These are phyloP conservation scores for Pelargonium citronellum DNA, from an alignment of 441 rosid genomes.

Conservation along the genomic window DNA sequence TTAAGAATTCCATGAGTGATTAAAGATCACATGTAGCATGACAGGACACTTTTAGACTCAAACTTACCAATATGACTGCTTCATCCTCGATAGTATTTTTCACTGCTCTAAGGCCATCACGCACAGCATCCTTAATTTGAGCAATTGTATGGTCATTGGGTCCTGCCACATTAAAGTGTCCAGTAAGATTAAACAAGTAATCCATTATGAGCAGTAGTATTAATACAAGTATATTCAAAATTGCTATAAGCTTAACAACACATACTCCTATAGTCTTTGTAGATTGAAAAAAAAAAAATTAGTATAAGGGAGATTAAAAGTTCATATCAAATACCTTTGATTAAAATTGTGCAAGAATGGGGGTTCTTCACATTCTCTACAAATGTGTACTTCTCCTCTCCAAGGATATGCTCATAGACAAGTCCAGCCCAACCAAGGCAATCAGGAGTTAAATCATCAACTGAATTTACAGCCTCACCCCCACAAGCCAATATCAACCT, in stretches of 20 bases:
- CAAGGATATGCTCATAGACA: slow-evolving; percentile 83
- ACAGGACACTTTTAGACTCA: not conserved
- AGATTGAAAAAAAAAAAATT: not conserved
- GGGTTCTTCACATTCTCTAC: slow-evolving; percentile 92
- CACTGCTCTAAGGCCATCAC: slow-evolving; percentile 88
- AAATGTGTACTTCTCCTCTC: slow-evolving; percentile 91
- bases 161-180: slow-evolving; percentile 34
- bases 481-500: slow-evolving; percentile 91
- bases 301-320: not conserved
- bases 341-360: slow-evolving; percentile 76
- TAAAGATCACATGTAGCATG: not conserved
- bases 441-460: slow-evolving; percentile 75
- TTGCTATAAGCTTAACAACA: not conserved
- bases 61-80: slow-evolving; percentile 72
- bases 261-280: too few species aligned
- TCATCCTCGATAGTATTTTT: slow-evolving; percentile 94
- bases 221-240: not conserved
- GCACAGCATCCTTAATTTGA: slow-evolving; percentile 92
- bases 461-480: slow-evolving; percentile 90
- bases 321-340: slow-evolving; percentile 51
- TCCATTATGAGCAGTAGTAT: too few species aligned
- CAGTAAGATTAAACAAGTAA: slow-evolving; percentile 2
- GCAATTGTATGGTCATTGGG: slow-evolving; percentile 97
- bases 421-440: slow-evolving; percentile 98
- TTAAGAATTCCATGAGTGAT: not conserved